Evolutionary conservation across 352 stramenopile genomes (phyloP).

Genomic region (Globisporangium sylvaticum): DNA sequence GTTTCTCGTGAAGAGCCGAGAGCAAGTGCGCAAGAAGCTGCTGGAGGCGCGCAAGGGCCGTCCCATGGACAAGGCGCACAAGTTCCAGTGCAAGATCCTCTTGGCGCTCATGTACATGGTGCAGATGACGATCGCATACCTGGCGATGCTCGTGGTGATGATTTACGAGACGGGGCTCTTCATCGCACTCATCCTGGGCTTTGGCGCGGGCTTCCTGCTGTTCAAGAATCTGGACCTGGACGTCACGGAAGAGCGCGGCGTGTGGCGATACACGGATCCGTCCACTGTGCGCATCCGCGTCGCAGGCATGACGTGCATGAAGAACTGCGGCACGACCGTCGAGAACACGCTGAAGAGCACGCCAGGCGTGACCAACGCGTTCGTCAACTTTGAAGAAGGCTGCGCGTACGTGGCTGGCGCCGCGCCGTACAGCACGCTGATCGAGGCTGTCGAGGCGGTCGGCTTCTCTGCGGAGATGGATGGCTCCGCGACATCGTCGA

Average conservation of each 20-base stretch:
- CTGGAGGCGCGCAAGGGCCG: constrained; percentile 32
- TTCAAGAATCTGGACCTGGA: constrained; percentile 76
- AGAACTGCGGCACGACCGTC: constrained; percentile 87
- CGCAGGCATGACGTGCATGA: constrained; percentile 89
- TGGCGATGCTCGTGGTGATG: constrained; percentile 84
- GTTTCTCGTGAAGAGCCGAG: constrained; percentile 51
- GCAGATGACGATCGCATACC: constrained; percentile 81
- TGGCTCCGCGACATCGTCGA: constrained; percentile 31
- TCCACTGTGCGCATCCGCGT: constrained; percentile 75
- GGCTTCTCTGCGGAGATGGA: constrained; percentile 63
- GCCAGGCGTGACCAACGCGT: constrained; percentile 65
- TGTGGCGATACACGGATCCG: constrained; percentile 65
- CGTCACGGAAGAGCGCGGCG: constrained; percentile 62
- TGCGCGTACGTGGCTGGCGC: constrained; percentile 70
- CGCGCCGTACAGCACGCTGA: constrained; percentile 44
- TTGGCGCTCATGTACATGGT: constrained; percentile 71
- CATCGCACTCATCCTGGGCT: constrained; percentile 61
- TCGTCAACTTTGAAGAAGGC: constrained; percentile 74
- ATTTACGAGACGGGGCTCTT: constrained; percentile 79
- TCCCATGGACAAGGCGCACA: constrained; percentile 44
- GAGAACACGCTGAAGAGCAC: constrained; percentile 44
- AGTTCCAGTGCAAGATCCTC: constrained; percentile 57
- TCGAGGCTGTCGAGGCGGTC: constrained; percentile 58
- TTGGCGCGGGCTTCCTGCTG: constrained; percentile 61
- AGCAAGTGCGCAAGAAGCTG: constrained; percentile 44